Evolutionary conservation across 768 basidiomycete genomes (phyloP).

Genomic region (Hemileccinum impolitum): DNA sequence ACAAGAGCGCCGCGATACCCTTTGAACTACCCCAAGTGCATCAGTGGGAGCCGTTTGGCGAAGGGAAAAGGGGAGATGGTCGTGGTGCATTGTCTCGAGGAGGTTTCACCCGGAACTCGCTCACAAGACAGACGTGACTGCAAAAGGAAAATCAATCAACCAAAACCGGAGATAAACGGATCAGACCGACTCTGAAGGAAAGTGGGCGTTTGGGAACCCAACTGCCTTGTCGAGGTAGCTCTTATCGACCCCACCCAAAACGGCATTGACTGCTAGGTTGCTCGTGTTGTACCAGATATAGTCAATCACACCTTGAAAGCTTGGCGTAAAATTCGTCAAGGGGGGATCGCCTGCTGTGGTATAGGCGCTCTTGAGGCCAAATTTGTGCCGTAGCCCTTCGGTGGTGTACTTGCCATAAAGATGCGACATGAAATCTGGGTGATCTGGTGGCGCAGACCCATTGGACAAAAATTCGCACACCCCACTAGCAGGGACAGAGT

Average conservation of each 20-base stretch:
- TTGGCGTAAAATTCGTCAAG: constrained; percentile 88
- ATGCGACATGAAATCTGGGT: constrained; percentile 91
- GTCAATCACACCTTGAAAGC: constrained; percentile 84
- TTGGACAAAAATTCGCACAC: constrained; percentile 88
- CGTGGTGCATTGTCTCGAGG: constrained; percentile 46
- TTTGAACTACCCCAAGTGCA: not conserved
- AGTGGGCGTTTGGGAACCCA: constrained; percentile 95
- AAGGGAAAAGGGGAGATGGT: constrained; percentile 38
- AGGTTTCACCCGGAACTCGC: constrained; percentile 79
- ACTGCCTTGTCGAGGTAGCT: constrained; percentile 85
- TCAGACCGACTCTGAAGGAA: constrained; percentile 88
- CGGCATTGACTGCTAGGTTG: constrained; percentile 71
- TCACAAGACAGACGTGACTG: constrained; percentile 70
- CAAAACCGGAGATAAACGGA: constrained; percentile 4
- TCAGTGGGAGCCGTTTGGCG: constrained; percentile 36
- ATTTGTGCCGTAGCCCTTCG: constrained; percentile 76
- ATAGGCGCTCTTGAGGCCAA: constrained; percentile 86
- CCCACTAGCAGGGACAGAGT: constrained; percentile 81
- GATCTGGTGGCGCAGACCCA: constrained; percentile 66
- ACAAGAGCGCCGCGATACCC: constrained; percentile 6
- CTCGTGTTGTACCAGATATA: constrained; percentile 88
- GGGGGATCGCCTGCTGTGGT: constrained; percentile 55
- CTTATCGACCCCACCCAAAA: constrained; percentile 86
- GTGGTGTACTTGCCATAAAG: constrained; percentile 91
- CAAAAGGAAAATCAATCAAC: constrained; percentile 10